phyloP scores from a whole-genome alignment of 2,329 filamentous ascomycete species.

The Alternaria sp. region DNA sequence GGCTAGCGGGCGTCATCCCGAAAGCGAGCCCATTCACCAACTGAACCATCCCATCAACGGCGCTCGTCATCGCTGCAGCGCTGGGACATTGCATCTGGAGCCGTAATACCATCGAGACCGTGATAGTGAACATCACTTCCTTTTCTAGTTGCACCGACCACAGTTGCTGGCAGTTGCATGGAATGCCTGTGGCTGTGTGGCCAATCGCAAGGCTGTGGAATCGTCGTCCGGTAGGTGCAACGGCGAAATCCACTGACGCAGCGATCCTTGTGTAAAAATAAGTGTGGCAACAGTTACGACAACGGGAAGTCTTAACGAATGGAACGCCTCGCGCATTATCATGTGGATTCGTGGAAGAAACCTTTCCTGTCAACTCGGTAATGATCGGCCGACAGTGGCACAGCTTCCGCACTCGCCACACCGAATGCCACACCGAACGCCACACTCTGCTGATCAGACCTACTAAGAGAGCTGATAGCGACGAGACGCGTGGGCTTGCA shows the following conservation, averaged over 20 bases:
- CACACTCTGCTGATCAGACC: conserved; percentile 16
- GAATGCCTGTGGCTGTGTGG: conserved; percentile 9
- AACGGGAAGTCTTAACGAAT: conserved; percentile 29
- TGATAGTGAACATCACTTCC: conserved; percentile 8
- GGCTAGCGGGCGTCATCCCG: conserved; percentile 42
- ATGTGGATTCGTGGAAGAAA: conserved; percentile 43
- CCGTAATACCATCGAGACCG: conserved; percentile 11
- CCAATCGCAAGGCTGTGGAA: conserved; percentile 29
- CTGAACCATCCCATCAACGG: conserved; percentile 22
- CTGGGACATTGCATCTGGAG: conserved; percentile 29
- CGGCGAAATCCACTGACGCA: conserved; percentile 30
- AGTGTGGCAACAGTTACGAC: conserved; percentile 43
- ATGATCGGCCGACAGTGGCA: conserved; percentile 35
- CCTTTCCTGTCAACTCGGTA: conserved; percentile 25
- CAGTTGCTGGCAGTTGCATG: conserved; percentile 19
- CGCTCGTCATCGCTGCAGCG: conserved; percentile 32
- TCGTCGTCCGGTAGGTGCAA: conserved; percentile 18
- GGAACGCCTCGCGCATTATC: conserved; percentile 37
- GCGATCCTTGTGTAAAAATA: conserved; percentile 38
- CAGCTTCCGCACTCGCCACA: conserved; percentile 23
- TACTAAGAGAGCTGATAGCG: conserved; percentile 13
- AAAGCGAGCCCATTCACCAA: conserved; percentile 24
- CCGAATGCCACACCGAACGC: conserved; percentile 13
- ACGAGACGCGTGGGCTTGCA: conserved; percentile 38
- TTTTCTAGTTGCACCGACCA: conserved; percentile 20